These are phyloP conservation scores for Raphanus hybrid DNA, from an alignment of 441 rosid species.

Conservation along the genomic window DNA sequence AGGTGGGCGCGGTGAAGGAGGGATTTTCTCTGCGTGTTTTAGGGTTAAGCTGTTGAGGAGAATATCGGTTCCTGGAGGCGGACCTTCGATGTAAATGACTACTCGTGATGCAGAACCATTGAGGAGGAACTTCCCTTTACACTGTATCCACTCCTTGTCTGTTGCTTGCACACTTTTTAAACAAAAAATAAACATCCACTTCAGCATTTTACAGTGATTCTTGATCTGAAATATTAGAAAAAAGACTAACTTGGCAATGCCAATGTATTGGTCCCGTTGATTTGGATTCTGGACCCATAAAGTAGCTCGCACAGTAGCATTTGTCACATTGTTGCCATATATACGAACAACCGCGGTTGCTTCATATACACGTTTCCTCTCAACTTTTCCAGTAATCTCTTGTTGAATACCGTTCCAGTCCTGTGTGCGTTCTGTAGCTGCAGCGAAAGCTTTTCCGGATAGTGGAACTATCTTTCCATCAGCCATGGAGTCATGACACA, in stretches of 20 bases:
- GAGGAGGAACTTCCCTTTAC: conserved; percentile 84
- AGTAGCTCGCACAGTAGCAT: conserved; percentile 62
- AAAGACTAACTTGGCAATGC: conserved; percentile 66
- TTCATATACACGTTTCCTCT: conserved; percentile 71
- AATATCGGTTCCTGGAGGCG: conserved; percentile 87
- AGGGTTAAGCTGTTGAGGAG: conserved; percentile 67
- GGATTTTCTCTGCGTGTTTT: conserved; percentile 70
- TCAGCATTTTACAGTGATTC: conserved; percentile 2
- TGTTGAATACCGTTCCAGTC: conserved; percentile 91
- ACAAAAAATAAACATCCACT: not conserved
- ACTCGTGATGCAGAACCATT: conserved; percentile 70
- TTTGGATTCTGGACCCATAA: conserved; percentile 78
- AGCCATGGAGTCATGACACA: conserved; percentile 72
- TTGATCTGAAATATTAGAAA: not conserved
- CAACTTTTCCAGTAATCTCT: conserved; percentile 78
- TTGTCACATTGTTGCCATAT: conserved; percentile 63
- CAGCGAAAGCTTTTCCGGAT: conserved; percentile 73
- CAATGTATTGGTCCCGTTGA: conserved; percentile 75
- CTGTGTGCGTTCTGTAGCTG: conserved; percentile 72
- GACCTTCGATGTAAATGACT: conserved; percentile 86
- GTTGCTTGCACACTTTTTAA: conserved; percentile 68
- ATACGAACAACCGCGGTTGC: conserved; percentile 74
- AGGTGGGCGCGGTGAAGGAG: conserved; percentile 68
- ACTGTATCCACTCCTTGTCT: conserved; percentile 76
- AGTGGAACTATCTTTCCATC: conserved; percentile 75